These are phyloP conservation scores for Aspergillus latus DNA, from an alignment of 2,329 filamentous ascomycete species.

Conservation along the genomic window DNA sequence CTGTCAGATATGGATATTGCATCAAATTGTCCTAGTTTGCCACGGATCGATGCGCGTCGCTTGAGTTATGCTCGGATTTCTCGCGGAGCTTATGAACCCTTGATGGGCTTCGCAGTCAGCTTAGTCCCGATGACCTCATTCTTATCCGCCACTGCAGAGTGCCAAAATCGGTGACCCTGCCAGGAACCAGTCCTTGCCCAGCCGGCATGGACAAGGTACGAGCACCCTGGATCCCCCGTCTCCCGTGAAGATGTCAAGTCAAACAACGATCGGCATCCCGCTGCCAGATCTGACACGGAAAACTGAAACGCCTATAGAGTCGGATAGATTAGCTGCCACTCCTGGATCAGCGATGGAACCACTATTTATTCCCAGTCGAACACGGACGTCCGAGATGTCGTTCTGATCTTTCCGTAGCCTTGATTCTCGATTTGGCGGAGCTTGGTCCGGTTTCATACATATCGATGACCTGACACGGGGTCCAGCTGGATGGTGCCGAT, in stretches of 20 bases:
- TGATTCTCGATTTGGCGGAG: neutral
- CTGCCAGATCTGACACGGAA: conserved; percentile 20
- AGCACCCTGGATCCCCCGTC: conserved; percentile 7
- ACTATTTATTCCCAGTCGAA: neutral
- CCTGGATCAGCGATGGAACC: neutral
- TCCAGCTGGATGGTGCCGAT: neutral
- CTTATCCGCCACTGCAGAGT: too few species aligned
- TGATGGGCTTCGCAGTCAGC: too few species aligned
- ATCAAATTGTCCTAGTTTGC: too few species aligned
- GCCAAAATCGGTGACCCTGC: too few species aligned
- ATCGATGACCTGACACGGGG: neutral
- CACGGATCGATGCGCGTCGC: too few species aligned
- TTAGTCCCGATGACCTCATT: too few species aligned
- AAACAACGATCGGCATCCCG: neutral
- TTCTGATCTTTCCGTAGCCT: neutral
- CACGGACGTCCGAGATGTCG: neutral
- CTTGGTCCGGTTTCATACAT: neutral
- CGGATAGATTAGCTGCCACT: conserved; percentile 2
- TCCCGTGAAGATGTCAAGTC: neutral
- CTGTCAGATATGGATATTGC: too few species aligned
- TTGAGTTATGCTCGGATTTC: too few species aligned
- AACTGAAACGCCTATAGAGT: conserved; percentile 15
- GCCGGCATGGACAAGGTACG: neutral
- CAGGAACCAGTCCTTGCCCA: neutral
- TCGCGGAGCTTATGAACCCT: too few species aligned